Evolutionary conservation across 345 rosid genomes (phyloP), one percentile per base, ranked within the genome.

Genomic region (Gossypium arboreum): DNA sequence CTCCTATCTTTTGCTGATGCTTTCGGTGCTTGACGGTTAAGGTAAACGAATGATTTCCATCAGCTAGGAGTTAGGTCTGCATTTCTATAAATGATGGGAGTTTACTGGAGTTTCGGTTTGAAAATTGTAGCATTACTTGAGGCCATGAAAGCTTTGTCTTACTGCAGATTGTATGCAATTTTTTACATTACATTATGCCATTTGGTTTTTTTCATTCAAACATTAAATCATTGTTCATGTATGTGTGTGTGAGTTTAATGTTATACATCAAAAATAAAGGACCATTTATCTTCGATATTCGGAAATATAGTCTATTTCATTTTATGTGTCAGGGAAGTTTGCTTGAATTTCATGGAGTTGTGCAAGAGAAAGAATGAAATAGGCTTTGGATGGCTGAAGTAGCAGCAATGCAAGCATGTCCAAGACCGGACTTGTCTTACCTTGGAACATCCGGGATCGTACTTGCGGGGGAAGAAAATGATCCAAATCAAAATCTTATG

Each of bases 351-450:
- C 82, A 61, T 87, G 79, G 91, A 93, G 50, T 79, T 95, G 76
- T 95, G 99, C 93, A 91, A 91, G 88, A 88, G 86, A 82, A 95
- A 95, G 94, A 93, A 90, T 48, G 93, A 93, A 98, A 95, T 79
- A 86, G 91, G 72, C 86, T 87, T 63, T 95, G 99, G 99, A 88
- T 90, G 80, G 94, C 92, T 76, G 98, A 95, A 80, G 83, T 95
- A 66, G 94, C 96, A 0, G 93, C 97, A 71, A 91, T 95, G 97
- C 93, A 90, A 79, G 94, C 97, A 73, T 20, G 61, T 57, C 67
- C 99, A 77, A 84, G 86, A 76, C 88, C 94, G 67, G 98, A 91
- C 34, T 77, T 95, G 66, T 86, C 97, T 8, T 91, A 83, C 82
- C 73, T 91, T 74, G 89, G 85, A 74, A 85, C 92, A 80, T 90